Base-by-base conservation (phyloP, 2,329 filamentous ascomycete genomes). In the Neonectria sp. region DNA sequence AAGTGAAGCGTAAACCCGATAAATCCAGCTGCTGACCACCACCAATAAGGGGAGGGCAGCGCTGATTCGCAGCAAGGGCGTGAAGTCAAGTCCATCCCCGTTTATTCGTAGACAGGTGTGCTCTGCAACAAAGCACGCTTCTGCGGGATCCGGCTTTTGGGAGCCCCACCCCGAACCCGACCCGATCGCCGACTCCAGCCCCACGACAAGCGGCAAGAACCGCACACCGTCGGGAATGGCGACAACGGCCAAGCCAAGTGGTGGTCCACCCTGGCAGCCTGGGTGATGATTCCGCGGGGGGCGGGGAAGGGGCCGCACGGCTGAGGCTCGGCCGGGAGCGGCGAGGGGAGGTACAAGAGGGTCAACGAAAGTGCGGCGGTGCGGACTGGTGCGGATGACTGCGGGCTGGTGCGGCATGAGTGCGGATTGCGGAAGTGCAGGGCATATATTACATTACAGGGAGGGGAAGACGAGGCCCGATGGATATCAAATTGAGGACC, bases 201-300 rank as follows among this genome's bases (percentile, higher is more conserved):
- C 73, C 73, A 74, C 73, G 59, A 55, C 31, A 65, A 60, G 69
- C 74, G 72, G 74, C 63, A 52, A 63, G 59, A 64, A 65, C 63
- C 68, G 68, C 68, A 62, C 72, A 74, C 62, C 63, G 60, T 73
- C 74, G 74, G 73, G 65, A 63, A 64, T 71, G 66, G 65, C 61
- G 60, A 59, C 46, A 63, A 63, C 40, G 58, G 15, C 4, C 17
- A 62, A 53, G 33, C 40, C 27, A 51, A 58, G 51, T 33, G 31
- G 11, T 12, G 31, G 9, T 33, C 31, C 31, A 33, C 31, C 7
- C 31, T 33, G 31, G 52, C 58, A 48, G 35, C 29, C 15, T 55
- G 43, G 51, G 13, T 27, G 8, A 27, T 21, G 43, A 58, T 75
- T 73, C 69, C 72, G 67, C 70, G 63, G 51, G 49, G 48, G 57